These are phyloP conservation scores for Kappamyces sp. DNA, from an alignment of 192 early-diverging fungal species.

Conservation along the genomic window DNA sequence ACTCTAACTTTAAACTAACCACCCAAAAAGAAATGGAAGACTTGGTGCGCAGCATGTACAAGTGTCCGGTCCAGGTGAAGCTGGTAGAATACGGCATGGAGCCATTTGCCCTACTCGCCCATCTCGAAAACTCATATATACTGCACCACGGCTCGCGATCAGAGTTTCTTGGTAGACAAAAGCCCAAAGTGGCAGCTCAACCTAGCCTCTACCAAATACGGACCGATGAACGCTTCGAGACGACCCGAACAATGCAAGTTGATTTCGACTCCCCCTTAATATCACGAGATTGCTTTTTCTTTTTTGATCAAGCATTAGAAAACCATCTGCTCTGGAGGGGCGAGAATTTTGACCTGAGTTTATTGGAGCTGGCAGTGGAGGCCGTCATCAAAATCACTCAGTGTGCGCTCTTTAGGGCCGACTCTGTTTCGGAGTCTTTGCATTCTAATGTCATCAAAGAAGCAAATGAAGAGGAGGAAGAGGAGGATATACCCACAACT, in stretches of 20 bases:
- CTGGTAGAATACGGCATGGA: conserved; percentile 42
- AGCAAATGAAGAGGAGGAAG: background rate
- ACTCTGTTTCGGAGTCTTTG: background rate
- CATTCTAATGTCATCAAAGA: conserved; percentile 5
- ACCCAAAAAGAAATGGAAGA: conserved; percentile 42
- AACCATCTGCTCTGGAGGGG: conserved; percentile 38
- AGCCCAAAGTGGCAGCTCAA: background rate
- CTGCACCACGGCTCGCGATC: conserved; percentile 35
- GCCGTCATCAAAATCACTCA: conserved; percentile 19
- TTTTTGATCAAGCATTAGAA: conserved; percentile 12
- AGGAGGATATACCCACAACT: too few relatives aligned
- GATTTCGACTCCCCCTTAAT: conserved; percentile 17
- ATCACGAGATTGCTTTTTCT: conserved; percentile 43
- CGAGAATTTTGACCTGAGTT: conserved; percentile 31
- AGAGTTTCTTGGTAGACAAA: background rate
- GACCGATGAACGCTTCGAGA: conserved; percentile 36
- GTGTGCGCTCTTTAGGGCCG: background rate
- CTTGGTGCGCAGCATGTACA: conserved; percentile 39
- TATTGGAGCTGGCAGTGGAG: conserved; percentile 22
- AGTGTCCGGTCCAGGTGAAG: conserved; percentile 31
- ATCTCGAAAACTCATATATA: conserved; percentile 37
- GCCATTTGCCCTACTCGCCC: conserved; percentile 43
- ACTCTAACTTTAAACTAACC: conserved; percentile 44
- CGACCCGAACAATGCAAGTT: conserved; percentile 42
- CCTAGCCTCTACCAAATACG: conserved; percentile 40